These are phyloP conservation scores for Didymosphaeria variabile DNA, from an alignment of 2,329 filamentous ascomycete genomes.

Conservation along the genomic window DNA sequence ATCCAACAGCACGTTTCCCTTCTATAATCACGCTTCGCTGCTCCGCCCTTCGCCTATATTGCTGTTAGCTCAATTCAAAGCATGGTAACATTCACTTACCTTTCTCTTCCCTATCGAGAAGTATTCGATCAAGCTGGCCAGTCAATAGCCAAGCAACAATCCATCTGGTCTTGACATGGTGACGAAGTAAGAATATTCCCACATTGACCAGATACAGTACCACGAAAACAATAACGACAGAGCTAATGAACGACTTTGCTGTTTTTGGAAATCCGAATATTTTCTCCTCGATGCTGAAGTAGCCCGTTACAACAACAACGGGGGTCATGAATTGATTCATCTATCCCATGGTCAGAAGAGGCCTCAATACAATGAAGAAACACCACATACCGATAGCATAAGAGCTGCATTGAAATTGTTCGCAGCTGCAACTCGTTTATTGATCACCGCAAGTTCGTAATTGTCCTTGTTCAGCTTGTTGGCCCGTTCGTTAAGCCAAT, in stretches of 20 bases:
- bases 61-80: no score
- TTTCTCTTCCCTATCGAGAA: not conserved
- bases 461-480: not conserved
- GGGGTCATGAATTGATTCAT: constrained; percentile 21
- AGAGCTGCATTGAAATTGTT: not conserved
- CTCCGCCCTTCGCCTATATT: no score
- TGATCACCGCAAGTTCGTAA: not conserved
- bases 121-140: not conserved
- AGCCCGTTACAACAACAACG: constrained; percentile 20
- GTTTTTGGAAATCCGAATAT: constrained; percentile 23
- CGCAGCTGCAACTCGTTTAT: not conserved
- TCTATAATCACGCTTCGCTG: no score
- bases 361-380: no score
- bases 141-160: not conserved
- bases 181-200: not conserved
- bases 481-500: no score
- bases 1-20: no score
- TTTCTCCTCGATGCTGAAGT: constrained; percentile 22
- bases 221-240: not conserved
- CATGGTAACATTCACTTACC: not conserved
- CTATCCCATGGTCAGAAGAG: constrained; percentile 1
- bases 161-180: not conserved
- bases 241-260: constrained; percentile 16
- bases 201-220: not conserved
- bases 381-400: not conserved